Evolutionary conservation across 305 asterid species (phyloP).

Genomic region (Rubia tinctorum): DNA sequence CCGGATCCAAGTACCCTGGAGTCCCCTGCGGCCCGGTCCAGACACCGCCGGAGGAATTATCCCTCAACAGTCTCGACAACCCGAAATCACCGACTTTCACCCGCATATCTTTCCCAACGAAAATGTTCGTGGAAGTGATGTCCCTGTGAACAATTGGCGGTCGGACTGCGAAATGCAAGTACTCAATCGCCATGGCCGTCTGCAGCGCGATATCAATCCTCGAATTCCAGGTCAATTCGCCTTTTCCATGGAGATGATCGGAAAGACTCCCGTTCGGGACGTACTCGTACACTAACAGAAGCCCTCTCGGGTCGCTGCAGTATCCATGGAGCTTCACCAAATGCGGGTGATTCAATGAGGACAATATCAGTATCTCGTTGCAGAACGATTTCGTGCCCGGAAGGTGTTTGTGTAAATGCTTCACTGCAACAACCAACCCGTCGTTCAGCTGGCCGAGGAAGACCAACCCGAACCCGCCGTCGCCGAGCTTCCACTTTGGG

Average conservation of each 20-base stretch:
- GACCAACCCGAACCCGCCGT: slow-evolving; percentile 96
- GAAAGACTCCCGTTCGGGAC: slow-evolving; percentile 86
- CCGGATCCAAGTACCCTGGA: slow-evolving; percentile 91
- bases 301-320: slow-evolving; percentile 95
- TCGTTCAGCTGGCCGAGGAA: slow-evolving; percentile 70
- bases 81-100: slow-evolving; percentile 88
- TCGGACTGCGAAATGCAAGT: slow-evolving; percentile 67
- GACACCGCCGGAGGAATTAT: slow-evolving; percentile 63
- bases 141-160: slow-evolving; percentile 90
- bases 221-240: slow-evolving; percentile 56
- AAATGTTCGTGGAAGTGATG: slow-evolving; percentile 77
- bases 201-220: slow-evolving; percentile 75
- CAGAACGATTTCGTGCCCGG: slow-evolving; percentile 63
- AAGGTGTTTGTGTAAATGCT: slow-evolving; percentile 70
- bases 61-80: slow-evolving; percentile 61
- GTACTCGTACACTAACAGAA: slow-evolving; percentile 74
- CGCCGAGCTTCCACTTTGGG: slow-evolving; percentile 72
- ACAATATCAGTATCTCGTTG: slow-evolving; percentile 79
- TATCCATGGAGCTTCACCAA: slow-evolving; percentile 91
- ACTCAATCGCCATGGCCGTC: slow-evolving; percentile 79
- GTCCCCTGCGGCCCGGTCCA: slow-evolving; percentile 99
- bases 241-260: slow-evolving; percentile 81
- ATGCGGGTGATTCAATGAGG: slow-evolving; percentile 76
- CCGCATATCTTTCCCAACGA: slow-evolving; percentile 72
- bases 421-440: slow-evolving; percentile 71